A percentile compares a stretch with the other conserved stretches of the same genome.
These are phyloP conservation scores for Castanospermum australe DNA, from an alignment of 306 rosid genomes.

Conservation along the genomic window DNA sequence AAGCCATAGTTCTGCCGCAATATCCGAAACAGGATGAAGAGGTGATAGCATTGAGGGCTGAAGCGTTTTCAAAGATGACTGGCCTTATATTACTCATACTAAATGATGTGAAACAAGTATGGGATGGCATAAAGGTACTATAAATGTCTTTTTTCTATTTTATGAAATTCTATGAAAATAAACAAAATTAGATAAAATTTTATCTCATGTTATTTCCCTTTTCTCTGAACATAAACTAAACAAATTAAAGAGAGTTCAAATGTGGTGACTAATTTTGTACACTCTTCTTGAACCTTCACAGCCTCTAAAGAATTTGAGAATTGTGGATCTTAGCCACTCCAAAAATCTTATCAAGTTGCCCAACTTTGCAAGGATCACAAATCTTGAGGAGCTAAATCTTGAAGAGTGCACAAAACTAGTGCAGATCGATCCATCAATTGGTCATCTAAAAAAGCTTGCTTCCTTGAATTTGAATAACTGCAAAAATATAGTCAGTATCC, in stretches of 20 bases:
- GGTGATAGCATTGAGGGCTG: neutral
- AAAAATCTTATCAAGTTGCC: constrained; percentile 14
- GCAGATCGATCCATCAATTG: constrained; percentile 13
- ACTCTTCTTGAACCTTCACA: neutral
- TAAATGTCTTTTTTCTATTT: neutral
- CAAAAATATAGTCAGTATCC: neutral
- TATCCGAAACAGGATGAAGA: neutral
- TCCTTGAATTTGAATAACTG: neutral
- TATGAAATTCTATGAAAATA: neutral
- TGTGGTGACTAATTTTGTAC: neutral
- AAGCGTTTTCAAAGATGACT: neutral
- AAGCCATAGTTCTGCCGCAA: neutral
- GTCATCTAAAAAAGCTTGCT: neutral
- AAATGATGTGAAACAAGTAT: neutral
- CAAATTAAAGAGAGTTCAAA: neutral
- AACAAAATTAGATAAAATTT: neutral
- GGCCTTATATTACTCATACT: neutral
- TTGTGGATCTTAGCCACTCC: neutral
- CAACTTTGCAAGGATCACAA: no score
- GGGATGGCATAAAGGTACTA: neutral
- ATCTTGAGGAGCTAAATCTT: neutral
- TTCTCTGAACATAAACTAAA: neutral
- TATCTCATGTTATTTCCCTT: neutral
- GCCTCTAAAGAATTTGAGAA: neutral
- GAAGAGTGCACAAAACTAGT: constrained; percentile 15